Percentiles rank a stretch among this genome's conserved stretches.
Evolutionary conservation across 73 alveolate species (phyloP).

Genomic region (Tetrahymena malaccensis): DNA sequence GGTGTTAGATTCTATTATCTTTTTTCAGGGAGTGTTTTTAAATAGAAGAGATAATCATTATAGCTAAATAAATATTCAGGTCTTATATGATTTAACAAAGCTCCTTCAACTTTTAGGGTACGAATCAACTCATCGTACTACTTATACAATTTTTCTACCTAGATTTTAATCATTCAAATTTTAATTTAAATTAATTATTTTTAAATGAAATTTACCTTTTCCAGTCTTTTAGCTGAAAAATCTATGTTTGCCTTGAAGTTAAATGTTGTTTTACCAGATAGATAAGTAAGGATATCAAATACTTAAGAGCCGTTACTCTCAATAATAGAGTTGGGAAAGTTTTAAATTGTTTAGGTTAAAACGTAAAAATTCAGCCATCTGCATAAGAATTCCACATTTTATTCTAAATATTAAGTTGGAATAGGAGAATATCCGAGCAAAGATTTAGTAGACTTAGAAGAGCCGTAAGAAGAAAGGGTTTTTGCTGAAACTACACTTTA

Average conservation of each 20-base stretch:
- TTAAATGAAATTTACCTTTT: slow-evolving; percentile 45
- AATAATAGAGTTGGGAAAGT: slow-evolving; percentile 88
- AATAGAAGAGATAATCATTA: slow-evolving; percentile 55
- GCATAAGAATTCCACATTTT: slow-evolving; percentile 77
- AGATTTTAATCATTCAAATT: neutral
- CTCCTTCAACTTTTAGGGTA: slow-evolving; percentile 89
- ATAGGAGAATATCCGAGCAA: slow-evolving; percentile 90
- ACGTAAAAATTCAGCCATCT: slow-evolving; percentile 87
- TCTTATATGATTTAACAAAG: slow-evolving; percentile 87
- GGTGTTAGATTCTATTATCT: neutral
- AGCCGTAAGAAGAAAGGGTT: slow-evolving; percentile 20
- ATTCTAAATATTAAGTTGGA: slow-evolving; percentile 65
- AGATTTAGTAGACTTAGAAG: slow-evolving; percentile 76
- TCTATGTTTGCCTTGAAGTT: slow-evolving; percentile 77
- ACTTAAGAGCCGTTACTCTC: slow-evolving; percentile 79
- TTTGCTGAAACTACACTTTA: slow-evolving; percentile 36
- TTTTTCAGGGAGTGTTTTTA: slow-evolving; percentile 12
- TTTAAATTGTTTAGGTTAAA: slow-evolving; percentile 60
- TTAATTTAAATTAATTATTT: neutral
- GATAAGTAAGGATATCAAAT: slow-evolving; percentile 69
- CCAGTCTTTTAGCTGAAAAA: slow-evolving; percentile 44
- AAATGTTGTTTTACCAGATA: slow-evolving; percentile 89
- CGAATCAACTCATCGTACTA: slow-evolving; percentile 90
- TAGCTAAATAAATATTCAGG: slow-evolving; percentile 89
- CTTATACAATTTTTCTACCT: slow-evolving; percentile 32